Conservation (phyloP, 2,329 filamentous ascomycete genomes). For the Coniochaeta ligniaria region DNA sequence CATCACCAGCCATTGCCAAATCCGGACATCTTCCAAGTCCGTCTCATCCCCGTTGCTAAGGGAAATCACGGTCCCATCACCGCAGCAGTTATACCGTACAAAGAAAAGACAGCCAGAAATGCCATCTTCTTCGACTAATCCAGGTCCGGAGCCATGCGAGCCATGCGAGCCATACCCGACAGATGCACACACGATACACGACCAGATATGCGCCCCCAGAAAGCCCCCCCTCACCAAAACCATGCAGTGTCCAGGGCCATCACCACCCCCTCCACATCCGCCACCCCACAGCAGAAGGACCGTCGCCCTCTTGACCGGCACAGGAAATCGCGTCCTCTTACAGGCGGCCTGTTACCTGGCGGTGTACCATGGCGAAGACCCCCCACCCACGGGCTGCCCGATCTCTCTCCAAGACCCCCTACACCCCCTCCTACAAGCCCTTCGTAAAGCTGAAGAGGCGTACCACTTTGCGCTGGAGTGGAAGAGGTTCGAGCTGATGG, state of each 20-base stretch:
- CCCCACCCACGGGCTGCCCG: background rate
- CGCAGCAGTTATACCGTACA: background rate
- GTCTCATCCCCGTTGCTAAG: background rate
- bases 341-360: background rate
- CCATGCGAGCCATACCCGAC: background rate
- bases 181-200: background rate
- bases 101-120: background rate
- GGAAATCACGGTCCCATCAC: background rate
- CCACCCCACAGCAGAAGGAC: background rate
- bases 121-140: background rate
- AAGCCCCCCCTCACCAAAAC: background rate
- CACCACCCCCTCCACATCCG: background rate
- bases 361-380: background rate
- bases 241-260: background rate
- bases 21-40: background rate
- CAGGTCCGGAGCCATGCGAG: background rate
- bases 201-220: background rate
- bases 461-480: conserved; percentile 8
- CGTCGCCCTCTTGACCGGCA: background rate
- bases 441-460: conserved; percentile 12
- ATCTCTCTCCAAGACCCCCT: background rate
- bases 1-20: background rate
- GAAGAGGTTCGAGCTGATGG: conserved; percentile 10
- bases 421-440: conserved; percentile 5
- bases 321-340: background rate